Evolutionary conservation across 2,329 filamentous ascomycete genomes (phyloP).

Genomic region (Fusarium lyarnte): DNA sequence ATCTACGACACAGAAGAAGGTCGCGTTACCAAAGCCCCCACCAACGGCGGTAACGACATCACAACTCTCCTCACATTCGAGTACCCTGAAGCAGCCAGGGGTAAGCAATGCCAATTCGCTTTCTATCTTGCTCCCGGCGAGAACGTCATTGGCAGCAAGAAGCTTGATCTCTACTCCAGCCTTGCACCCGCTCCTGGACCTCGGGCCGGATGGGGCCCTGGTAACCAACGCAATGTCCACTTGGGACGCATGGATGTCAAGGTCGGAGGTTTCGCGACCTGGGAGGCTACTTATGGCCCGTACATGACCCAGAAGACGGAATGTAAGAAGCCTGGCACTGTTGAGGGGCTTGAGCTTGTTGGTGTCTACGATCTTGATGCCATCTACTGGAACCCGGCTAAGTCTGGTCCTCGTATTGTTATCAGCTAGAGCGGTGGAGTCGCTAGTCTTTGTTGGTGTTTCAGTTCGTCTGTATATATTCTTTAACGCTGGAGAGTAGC

Average conservation of each 20-base stretch:
- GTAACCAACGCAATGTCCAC: background rate
- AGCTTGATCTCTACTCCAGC: background rate
- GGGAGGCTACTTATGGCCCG: background rate
- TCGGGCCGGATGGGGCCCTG: background rate
- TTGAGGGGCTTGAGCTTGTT: slow-evolving; percentile 2
- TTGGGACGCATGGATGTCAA: background rate
- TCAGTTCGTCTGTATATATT: background rate
- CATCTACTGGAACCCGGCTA: background rate
- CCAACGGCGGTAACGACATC: background rate
- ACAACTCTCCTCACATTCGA: background rate
- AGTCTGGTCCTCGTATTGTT: background rate
- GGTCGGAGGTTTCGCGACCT: background rate
- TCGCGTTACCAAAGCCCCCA: background rate
- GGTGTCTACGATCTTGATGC: background rate
- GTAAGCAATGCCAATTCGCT: background rate
- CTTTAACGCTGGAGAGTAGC: background rate
- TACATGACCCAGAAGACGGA: slow-evolving; percentile 1
- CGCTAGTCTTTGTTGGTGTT: background rate
- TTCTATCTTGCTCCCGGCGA: background rate
- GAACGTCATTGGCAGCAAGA: background rate
- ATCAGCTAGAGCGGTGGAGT: background rate
- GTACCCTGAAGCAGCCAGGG: background rate
- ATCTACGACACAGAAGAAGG: background rate
- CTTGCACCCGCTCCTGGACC: background rate
- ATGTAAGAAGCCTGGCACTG: slow-evolving; percentile 1